Base-by-base conservation (phyloP, 139 green algal species). In the Desmodesmus armatus region DNA sequence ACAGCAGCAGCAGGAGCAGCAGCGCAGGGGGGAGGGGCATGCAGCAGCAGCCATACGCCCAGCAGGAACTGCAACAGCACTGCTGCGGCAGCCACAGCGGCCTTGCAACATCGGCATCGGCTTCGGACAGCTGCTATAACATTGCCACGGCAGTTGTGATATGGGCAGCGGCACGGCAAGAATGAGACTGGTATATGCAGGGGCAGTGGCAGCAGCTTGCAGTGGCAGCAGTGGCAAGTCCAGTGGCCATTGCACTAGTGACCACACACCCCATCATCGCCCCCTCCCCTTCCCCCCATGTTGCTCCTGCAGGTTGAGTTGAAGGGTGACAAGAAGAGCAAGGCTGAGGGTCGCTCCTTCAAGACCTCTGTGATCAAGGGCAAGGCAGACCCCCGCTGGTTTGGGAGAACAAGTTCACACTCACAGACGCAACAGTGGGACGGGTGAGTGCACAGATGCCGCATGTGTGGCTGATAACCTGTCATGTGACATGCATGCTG, bases 331-430 rank as follows among this genome's bases (percentile, higher is more conserved):
- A 82, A 82, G 55, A 47, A 73, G 6, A 66, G 66, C 79, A 85
- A 85, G 79, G 29, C n/a, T n/a, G n/a, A n/a, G n/a, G n/a, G n/a
- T n/a, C n/a, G 78, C 25, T 37, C 29, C 2, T 63, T 27, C 72
- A 76, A 87, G 55, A 87, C 82, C 19, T 29, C 71, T 4, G 37
- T 27, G 19, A 62, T 87, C 3, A 13, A n/a, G 27, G 19, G 62
- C 7, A 76, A 74, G 21, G 17, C 35, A 5, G 29, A 67, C 29
- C 82, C 82, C 3, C 71, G 71, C n/a, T 87, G 82, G 82, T 43
- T 58, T 3, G 35, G 53, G 31, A 67, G 23, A 87, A 87, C 82
- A 87, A 87, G 82, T 87, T 87, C 41, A 87, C 82, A 27, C 29
- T 87, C 31, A 77, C 82, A 21, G 82, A 82, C 63, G 82, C 77